Evolutionary conservation across 371 early-diverging fungal genomes (phyloP), one percentile per base, ranked within the genome.

Genomic region (Dichotomocladium elegans): DNA sequence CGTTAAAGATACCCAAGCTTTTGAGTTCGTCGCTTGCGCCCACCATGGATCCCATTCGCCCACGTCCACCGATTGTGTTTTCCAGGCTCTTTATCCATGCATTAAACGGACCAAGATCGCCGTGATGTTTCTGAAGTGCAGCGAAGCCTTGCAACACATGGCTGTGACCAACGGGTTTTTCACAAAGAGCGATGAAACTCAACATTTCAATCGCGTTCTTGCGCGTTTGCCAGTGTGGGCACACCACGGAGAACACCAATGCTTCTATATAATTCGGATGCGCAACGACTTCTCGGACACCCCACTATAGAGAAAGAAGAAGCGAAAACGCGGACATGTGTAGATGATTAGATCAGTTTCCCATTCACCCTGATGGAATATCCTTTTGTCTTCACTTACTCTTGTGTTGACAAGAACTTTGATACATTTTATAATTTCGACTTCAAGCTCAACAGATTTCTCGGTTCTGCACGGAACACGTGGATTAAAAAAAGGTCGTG

Each of bases 61-160:
- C 88, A n/a, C 88, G 79, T 5, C 87, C 87, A 53, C 85, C 83
- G 21, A 90, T 75, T 9, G 86, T 83, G 11, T 77, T 64, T 42
- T 86, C 87, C 21, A 89, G 64, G 34, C 82, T 74, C 9, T 70
- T 70, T 65, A 90, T 70, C 90, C 89, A 89, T 6, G 83, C 80
- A 55, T 85, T 86, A 42, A 89, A 90, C 3, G 83, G 70, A 17
- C 70, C 69, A 30, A 70, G 58, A 52, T 75, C 74, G 33, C 63
- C 64, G 46, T 74, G 72, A 49, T 75, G 70, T 35, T 72, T 64
- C 60, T 60, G 63, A 33, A 79, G 55, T 31, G 68, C 53, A 22
- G 77, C 77, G 28, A 80, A 63, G 5, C 62, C 69, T 28, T 47
- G 35, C n/a, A 90, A 54, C 12, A 90, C 88, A 10, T 81, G 51